phyloP scores from a whole-genome alignment of 176 grass and related monocot species.

The Zizania latifolia region DNA sequence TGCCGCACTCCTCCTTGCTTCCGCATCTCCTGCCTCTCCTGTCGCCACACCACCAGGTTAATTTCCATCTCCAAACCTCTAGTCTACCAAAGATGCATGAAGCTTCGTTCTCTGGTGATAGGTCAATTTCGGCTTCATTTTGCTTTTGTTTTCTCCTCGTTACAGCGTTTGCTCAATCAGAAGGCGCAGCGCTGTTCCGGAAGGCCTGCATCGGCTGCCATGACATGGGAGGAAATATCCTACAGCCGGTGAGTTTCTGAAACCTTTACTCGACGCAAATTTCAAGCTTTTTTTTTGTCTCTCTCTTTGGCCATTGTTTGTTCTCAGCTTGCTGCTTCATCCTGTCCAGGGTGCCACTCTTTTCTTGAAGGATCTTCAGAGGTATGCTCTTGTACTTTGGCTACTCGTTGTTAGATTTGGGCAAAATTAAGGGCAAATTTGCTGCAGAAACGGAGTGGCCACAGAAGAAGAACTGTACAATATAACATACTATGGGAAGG shows the following conservation, averaged over 20 bases:
- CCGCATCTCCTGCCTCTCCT: constrained; percentile 7
- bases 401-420: not conserved
- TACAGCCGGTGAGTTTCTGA: constrained; percentile 64
- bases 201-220: constrained; percentile 93
- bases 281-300: not conserved
- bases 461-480: constrained; percentile 76
- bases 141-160: not conserved
- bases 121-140: no score
- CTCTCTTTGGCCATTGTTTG: not conserved
- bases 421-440: not conserved
- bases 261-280: not conserved
- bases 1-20: constrained; percentile 41
- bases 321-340: constrained; percentile 4
- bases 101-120: not conserved
- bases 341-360: constrained; percentile 73
- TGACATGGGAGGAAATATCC: constrained; percentile 87
- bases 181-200: constrained; percentile 60
- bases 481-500: constrained; percentile 88
- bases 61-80: not conserved
- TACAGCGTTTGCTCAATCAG: constrained; percentile 51
- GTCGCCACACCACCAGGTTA: constrained; percentile 39
- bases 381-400: constrained; percentile 32
- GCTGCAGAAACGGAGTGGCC: constrained; percentile 68
- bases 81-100: not conserved
- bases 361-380: constrained; percentile 77